Conservation (phyloP, 2,329 filamentous ascomycete genomes). For the Talaromyces albobiverticillius region DNA sequence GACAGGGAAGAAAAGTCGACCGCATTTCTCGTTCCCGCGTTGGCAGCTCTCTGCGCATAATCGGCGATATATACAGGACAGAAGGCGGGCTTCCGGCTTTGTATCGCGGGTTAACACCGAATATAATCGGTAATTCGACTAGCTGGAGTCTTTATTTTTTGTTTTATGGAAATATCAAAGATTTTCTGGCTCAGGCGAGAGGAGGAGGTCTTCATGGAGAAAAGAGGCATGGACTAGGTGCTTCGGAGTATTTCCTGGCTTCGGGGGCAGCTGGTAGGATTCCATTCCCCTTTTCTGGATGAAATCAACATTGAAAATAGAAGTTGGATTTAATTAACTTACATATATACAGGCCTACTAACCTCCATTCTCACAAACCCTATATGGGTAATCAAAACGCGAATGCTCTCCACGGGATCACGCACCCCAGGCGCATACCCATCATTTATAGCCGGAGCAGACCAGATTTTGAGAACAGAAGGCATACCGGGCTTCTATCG, state of each 20-base stretch:
- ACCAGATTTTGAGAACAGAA: conserved; percentile 65
- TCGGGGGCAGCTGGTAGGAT: conserved; percentile 59
- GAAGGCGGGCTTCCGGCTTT: conserved; percentile 65
- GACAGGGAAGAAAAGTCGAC: conserved; percentile 41
- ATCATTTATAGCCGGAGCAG: conserved; percentile 69
- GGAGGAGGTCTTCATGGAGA: conserved; percentile 26
- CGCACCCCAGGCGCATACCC: conserved; percentile 74
- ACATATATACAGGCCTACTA: conserved; percentile 56
- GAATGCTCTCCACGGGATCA: conserved; percentile 85
- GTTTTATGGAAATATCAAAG: conserved; percentile 61
- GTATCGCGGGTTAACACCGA: conserved; percentile 87
- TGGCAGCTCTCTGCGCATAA: conserved; percentile 54
- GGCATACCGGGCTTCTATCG: conserved; percentile 81
- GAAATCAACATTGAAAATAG: neutral
- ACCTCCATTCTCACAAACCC: conserved; percentile 88
- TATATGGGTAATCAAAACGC: conserved; percentile 96
- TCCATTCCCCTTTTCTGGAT: neutral
- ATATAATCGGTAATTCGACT: conserved; percentile 83
- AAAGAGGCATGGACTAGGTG: conserved; percentile 45
- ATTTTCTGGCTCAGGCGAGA: conserved; percentile 36
- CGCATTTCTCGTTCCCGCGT: conserved; percentile 46
- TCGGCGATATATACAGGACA: conserved; percentile 50
- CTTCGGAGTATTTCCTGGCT: conserved; percentile 75
- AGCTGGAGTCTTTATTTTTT: conserved; percentile 95
- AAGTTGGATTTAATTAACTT: neutral